A percentile compares a stretch with the other conserved stretches of the same genome.
These are phyloP conservation scores for Aspergillus transmontanensis DNA, from an alignment of 2,329 filamentous ascomycete genomes.

Conservation along the genomic window DNA sequence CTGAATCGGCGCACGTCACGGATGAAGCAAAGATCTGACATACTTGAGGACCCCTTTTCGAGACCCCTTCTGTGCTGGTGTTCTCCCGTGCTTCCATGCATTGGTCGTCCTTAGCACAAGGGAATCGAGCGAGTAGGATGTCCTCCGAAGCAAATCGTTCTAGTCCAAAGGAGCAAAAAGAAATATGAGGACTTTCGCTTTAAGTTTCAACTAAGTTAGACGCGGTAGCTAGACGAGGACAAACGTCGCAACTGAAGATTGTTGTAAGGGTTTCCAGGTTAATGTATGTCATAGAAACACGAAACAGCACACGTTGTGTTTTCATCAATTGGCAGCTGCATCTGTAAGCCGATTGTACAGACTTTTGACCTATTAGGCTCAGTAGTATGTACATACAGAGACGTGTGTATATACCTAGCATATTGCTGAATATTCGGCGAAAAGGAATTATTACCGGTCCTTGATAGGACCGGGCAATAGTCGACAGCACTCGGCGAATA, in stretches of 20 bases:
- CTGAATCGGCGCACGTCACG: not conserved
- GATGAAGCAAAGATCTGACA: not conserved
- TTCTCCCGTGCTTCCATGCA: conserved; percentile 37
- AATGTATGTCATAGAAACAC: not conserved
- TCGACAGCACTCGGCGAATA: not conserved
- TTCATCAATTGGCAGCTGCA: not conserved
- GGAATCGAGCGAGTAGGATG: conserved; percentile 5
- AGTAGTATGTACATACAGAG: not conserved
- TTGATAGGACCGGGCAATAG: not conserved
- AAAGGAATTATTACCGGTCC: not conserved
- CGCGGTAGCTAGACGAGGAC: not conserved
- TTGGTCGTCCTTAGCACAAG: conserved; percentile 8
- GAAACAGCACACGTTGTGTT: not conserved
- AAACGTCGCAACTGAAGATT: not conserved
- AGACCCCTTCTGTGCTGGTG: conserved; percentile 1
- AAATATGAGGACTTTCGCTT: conserved; percentile 17
- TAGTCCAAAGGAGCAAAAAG: not conserved
- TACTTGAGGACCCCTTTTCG: not conserved
- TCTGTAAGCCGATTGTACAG: not conserved
- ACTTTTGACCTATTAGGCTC: not conserved
- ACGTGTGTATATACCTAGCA: too few species aligned
- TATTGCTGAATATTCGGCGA: not conserved
- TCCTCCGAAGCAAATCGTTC: not conserved
- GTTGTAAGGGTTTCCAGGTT: not conserved
- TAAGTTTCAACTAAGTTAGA: conserved; percentile 3